These are phyloP conservation scores for Papiliotrema terrestris DNA, from an alignment of 1,284 basidiomycete species.

Conservation along the genomic window DNA sequence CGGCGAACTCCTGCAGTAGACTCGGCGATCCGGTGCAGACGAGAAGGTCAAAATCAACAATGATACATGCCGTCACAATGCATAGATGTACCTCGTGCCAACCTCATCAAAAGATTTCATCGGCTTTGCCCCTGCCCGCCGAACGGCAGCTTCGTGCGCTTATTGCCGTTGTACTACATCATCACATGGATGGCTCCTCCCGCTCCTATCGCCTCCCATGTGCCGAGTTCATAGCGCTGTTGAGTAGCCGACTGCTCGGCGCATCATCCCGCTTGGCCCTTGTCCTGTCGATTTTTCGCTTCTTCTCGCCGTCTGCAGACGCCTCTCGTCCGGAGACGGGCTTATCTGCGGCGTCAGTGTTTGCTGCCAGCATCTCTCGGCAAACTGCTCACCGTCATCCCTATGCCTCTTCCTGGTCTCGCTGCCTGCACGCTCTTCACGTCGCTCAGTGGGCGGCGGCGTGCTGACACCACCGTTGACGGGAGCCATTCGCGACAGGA, in stretches of 20 bases:
- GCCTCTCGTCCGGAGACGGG: neutral
- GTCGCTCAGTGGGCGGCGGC: neutral
- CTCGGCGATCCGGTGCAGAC: no score
- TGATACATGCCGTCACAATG: no score
- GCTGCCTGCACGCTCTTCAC: neutral
- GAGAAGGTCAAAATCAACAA: no score
- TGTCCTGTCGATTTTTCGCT: neutral
- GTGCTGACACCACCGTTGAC: neutral
- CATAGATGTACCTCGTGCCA: no score
- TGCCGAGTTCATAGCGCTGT: no score
- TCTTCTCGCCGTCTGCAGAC: neutral
- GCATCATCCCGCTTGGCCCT: neutral
- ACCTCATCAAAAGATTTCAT: no score
- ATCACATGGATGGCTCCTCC: no score
- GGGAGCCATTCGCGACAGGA: neutral
- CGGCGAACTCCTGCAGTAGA: slow-evolving; percentile 1
- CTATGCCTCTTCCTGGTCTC: neutral
- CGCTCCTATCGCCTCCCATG: no score
- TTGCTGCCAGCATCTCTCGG: no score
- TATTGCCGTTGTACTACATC: no score
- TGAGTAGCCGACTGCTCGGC: neutral
- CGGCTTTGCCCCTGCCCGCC: no score
- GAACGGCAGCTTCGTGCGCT: no score
- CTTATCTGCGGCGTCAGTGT: neutral
- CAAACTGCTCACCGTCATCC: neutral